These are phyloP conservation scores for Curvularia hawaiiensis DNA, from an alignment of 2,329 filamentous ascomycete genomes.

Conservation along the genomic window DNA sequence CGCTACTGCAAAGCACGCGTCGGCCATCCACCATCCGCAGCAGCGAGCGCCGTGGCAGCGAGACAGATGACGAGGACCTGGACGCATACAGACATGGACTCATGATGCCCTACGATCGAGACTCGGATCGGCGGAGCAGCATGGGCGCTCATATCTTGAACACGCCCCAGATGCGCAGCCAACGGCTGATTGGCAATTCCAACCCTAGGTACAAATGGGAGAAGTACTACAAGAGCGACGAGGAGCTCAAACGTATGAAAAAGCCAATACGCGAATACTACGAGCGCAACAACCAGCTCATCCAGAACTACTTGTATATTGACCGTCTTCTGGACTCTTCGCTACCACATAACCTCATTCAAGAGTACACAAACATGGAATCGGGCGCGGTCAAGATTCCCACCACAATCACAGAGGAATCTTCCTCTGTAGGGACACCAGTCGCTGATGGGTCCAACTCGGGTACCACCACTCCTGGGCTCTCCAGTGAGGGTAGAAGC, in stretches of 20 bases:
- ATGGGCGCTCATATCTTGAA: conserved; percentile 51
- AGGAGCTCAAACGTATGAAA: conserved; percentile 72
- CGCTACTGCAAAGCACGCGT: conserved; percentile 31
- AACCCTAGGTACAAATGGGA: conserved; percentile 88
- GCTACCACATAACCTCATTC: conserved; percentile 87
- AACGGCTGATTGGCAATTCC: conserved; percentile 85
- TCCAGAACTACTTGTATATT: conserved; percentile 93
- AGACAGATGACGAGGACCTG: conserved; percentile 39
- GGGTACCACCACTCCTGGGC: conserved; percentile 22
- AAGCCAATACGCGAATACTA: conserved; percentile 84
- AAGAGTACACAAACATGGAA: conserved; percentile 78
- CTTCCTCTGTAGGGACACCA: conserved; percentile 35
- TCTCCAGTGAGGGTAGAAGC: conserved; percentile 18
- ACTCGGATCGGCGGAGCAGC: conserved; percentile 49
- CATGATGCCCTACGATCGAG: conserved; percentile 41
- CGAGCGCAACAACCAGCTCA: conserved; percentile 83
- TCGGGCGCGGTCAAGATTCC: conserved; percentile 67
- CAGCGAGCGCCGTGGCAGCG: conserved; percentile 37
- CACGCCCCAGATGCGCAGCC: conserved; percentile 74
- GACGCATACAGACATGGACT: conserved; percentile 36
- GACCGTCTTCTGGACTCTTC: conserved; percentile 89
- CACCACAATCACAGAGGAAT: conserved; percentile 76
- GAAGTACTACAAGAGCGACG: conserved; percentile 81
- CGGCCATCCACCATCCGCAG: conserved; percentile 41
- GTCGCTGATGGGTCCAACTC: conserved; percentile 18